Base-by-base conservation (phyloP, 2,329 filamentous ascomycete species). In the Endothia cerciana region DNA sequence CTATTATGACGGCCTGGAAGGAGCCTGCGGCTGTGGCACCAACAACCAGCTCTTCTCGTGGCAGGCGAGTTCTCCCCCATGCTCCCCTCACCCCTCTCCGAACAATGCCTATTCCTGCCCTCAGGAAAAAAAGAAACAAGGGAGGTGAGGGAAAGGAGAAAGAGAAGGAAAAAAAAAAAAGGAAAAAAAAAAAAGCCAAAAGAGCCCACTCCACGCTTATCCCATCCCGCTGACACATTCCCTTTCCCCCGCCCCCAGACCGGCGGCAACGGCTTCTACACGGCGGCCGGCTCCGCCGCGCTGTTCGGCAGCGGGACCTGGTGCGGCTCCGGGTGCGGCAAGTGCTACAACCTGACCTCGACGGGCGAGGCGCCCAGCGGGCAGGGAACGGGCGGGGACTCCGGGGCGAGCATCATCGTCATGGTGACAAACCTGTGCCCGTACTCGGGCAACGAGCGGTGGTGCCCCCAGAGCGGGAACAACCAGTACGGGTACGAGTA, bases 341-440 rank as follows among this genome's bases (percentile, higher is more conserved):
- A 68, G 41, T 75, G 73, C 65, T 75, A 72, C 69, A 66, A 71
- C 19, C 67, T 74, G 36, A 75, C 72, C 1, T 73, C 74, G 4
- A 75, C 73, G 1, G 73, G 73, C 25, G 47, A 58, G 17, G 53
- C 59, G 25, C 63, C 62, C 17, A 56, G 58, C 17, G 45, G 57
- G 1, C 53, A 61, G 41, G 65, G 65, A 1, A 41, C 65, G 4
- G 65, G 65, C 43, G 63, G 65, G 6, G 53, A 36, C 17, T 17
- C 62, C 7, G 73, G 74, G 15, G 51, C 70, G 56, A 70, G 66
- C 63, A 74, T 75, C 60, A 72, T 70, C 40, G 72, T 75, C 53
- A 74, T 74, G 73, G 72, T 77, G 10, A 77, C 74, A 25, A 78
- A 78, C 62, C 70, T 78, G 7, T 78, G 77, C 64, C 76, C 77